Conservation (phyloP, 2,329 filamentous ascomycete species). For the Aotearoamyces nothofagi region DNA sequence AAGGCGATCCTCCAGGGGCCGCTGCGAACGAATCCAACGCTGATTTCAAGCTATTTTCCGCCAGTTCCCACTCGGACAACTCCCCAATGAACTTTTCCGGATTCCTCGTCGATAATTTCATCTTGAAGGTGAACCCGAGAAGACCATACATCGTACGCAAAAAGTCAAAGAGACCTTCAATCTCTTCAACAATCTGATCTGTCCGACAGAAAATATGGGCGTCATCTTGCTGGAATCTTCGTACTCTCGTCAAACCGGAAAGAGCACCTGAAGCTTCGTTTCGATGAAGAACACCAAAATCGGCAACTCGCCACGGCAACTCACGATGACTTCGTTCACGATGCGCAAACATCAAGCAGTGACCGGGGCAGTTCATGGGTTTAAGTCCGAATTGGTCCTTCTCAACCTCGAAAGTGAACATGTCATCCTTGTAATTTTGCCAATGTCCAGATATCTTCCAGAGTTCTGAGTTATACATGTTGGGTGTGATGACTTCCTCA, state of each 20-base stretch:
- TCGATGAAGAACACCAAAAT: constrained; percentile 89
- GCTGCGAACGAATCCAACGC: constrained; percentile 65
- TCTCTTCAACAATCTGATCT: constrained; percentile 60
- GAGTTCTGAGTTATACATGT: constrained; percentile 85
- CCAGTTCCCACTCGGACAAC: constrained; percentile 74
- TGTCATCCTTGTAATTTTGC: constrained; percentile 88
- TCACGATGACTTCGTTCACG: constrained; percentile 78
- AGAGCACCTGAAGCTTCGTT: constrained; percentile 92
- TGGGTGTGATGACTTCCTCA: constrained; percentile 87
- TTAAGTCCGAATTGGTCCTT: constrained; percentile 79
- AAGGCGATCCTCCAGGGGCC: constrained; percentile 43
- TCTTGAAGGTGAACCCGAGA: constrained; percentile 79
- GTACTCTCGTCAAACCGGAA: constrained; percentile 78
- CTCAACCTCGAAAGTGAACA: constrained; percentile 76
- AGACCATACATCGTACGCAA: constrained; percentile 65
- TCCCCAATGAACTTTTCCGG: constrained; percentile 81
- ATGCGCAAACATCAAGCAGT: constrained; percentile 77
- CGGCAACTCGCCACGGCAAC: constrained; percentile 80
- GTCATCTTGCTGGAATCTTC: constrained; percentile 92
- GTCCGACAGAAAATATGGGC: constrained; percentile 89
- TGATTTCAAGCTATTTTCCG: constrained; percentile 65
- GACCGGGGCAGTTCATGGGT: constrained; percentile 97
- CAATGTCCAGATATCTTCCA: constrained; percentile 96
- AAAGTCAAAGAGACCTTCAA: constrained; percentile 78
- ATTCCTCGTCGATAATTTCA: constrained; percentile 82